Percentiles rank a stretch among this genome's conserved stretches.
These are phyloP conservation scores for Thielaviopsis musarum DNA, from an alignment of 2,329 filamentous ascomycete genomes.

Conservation along the genomic window DNA sequence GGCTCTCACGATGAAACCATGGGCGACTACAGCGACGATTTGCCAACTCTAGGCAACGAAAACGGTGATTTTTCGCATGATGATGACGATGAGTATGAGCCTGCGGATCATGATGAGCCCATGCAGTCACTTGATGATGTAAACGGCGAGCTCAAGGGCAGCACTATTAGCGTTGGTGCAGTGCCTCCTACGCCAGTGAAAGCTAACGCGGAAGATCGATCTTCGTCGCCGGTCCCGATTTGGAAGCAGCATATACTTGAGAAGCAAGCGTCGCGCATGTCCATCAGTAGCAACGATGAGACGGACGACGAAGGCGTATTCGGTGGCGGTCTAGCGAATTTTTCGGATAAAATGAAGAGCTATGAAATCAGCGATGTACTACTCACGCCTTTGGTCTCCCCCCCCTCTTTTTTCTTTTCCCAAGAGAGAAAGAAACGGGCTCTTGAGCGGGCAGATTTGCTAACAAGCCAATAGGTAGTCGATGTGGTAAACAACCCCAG, in stretches of 20 bases:
- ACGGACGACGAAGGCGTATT: background rate
- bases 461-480: background rate
- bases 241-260: constrained; percentile 4
- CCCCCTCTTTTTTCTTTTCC: too few species aligned
- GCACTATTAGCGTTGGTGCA: background rate
- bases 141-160: background rate
- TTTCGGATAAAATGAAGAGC: background rate
- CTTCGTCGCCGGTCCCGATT: background rate
- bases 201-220: background rate
- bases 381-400: background rate
- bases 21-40: background rate
- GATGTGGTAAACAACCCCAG: constrained; percentile 5
- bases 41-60: background rate
- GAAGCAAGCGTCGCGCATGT: background rate
- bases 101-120: background rate
- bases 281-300: background rate
- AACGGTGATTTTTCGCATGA: background rate
- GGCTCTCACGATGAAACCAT: background rate
- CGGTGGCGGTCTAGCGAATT: background rate
- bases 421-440: background rate
- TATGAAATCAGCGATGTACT: constrained; percentile 7
- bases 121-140: background rate
- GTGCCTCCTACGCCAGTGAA: background rate
- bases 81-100: constrained; percentile 4
- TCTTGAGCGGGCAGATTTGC: background rate